Percentiles rank a stretch among this genome's conserved stretches.
These are phyloP conservation scores for Fomitopsis schrenkii DNA, from an alignment of 1,284 basidiomycete genomes.

Conservation along the genomic window DNA sequence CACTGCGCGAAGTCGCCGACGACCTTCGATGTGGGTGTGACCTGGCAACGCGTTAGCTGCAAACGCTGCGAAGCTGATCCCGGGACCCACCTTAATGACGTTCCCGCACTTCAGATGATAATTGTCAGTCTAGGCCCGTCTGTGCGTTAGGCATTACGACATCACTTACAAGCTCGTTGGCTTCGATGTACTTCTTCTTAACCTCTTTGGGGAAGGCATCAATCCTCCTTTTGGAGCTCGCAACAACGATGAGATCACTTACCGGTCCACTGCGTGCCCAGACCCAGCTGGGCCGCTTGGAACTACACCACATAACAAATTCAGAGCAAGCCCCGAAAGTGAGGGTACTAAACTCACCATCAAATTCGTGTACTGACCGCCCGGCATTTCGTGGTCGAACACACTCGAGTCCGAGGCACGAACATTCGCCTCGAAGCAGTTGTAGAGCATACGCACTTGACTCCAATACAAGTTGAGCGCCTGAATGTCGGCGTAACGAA, in stretches of 20 bases:
- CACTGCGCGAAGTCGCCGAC: conserved; percentile 99
- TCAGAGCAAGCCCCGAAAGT: background rate
- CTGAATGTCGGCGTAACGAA: conserved; percentile 96
- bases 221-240: conserved; percentile 9
- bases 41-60: conserved; percentile 36
- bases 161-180: conserved; percentile 78
- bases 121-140: conserved; percentile 7
- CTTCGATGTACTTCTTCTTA: conserved; percentile 98
- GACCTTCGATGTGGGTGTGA: conserved; percentile 98
- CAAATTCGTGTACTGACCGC: conserved; percentile 95
- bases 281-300: conserved; percentile 96
- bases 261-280: conserved; percentile 96
- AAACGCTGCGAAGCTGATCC: background rate
- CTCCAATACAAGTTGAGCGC: conserved; percentile 98
- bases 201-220: conserved; percentile 58
- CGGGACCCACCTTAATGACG: conserved; percentile 75
- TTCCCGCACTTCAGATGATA: conserved; percentile 76
- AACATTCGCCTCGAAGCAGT: conserved; percentile 98
- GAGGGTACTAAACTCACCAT: conserved; percentile 52
- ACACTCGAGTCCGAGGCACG: conserved; percentile 95
- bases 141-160: conserved; percentile 1
- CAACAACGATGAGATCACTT: conserved; percentile 16
- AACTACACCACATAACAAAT: conserved; percentile 53
- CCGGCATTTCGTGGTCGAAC: conserved; percentile 99
- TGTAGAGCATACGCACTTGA: conserved; percentile 93